These are phyloP conservation scores for Craspedostauros australis DNA, from an alignment of 108 stramenopile species.

Conservation along the genomic window DNA sequence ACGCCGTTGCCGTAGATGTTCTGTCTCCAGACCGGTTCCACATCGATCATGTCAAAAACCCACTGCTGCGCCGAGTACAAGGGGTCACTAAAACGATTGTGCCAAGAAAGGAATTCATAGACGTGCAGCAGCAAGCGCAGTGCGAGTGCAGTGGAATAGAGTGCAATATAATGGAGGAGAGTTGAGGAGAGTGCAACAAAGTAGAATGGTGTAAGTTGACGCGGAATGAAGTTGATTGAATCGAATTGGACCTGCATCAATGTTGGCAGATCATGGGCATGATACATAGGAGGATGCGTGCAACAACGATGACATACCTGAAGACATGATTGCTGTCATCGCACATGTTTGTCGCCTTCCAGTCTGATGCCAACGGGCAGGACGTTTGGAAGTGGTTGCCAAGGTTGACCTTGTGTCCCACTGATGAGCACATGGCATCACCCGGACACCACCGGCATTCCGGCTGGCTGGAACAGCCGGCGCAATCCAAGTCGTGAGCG, in stretches of 20 bases:
- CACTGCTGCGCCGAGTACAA: slow-evolving; percentile 13
- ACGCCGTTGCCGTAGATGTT: slow-evolving; percentile 18
- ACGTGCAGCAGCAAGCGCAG: not conserved
- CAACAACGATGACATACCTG: not conserved
- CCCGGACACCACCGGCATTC: slow-evolving; percentile 27
- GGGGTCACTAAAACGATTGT: slow-evolving; percentile 12
- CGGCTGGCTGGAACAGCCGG: slow-evolving; percentile 1
- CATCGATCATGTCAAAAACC: slow-evolving; percentile 29
- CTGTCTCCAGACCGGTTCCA: slow-evolving; percentile 22
- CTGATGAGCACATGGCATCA: slow-evolving; percentile 13
- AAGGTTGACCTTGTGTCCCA: not conserved
- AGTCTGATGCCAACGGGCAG: not conserved
- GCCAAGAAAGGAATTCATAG: not conserved
- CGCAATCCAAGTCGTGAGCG: slow-evolving; percentile 11
- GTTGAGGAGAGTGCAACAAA: no score
- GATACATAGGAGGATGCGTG: not conserved
- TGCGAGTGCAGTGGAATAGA: no score
- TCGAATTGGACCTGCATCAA: not conserved
- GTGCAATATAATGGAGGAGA: no score
- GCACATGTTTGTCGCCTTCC: not conserved
- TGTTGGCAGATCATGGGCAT: not conserved
- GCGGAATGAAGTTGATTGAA: not conserved
- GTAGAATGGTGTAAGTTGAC: not conserved
- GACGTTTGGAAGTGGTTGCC: not conserved
- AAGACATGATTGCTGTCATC: not conserved